Base-by-base conservation (phyloP, 306 rosid genomes). In the Citrullus amarus region DNA sequence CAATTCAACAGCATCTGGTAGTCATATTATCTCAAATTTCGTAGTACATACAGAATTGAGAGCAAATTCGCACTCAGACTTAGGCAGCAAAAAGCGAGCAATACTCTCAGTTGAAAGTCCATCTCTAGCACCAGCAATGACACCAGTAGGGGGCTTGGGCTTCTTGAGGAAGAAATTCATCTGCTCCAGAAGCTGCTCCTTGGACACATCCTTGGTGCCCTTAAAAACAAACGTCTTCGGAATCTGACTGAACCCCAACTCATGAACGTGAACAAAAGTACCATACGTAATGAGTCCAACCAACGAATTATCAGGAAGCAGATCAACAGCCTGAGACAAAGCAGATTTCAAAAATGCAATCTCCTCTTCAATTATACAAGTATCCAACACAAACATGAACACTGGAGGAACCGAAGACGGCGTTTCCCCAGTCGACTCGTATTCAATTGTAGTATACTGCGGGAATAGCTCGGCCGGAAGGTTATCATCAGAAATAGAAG, bases 381-480 rank as follows among this genome's bases (percentile, higher is more conserved):
- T 91, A 41, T 95, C 99, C 5, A 95, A 89, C 30, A 95, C 97
- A 75, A 95, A 92, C 83, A 95, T 74, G 77, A 88, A 95, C 1
- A 95, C 96, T 0, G 96, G 93, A 0, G 96, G 92, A 14, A 79
- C 54, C 18, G 84, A 25, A 3, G 81, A 5, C 1, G 88, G 28
- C 15, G 77, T 8, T 11, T 86, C 88, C 10, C 70, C 70, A 1
- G 87, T 39, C 4, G 93, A 54, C 56, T 89, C 88, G 67, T 95
- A 95, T 78, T 95, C 99, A 76, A 95, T 82, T 22, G 99, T 92
- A 2, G 99, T 95, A 85, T 89, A 92, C 36, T 95, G 91, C 0
- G 99, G 93, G 82, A 89, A 95, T 60, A 95, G 96, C 87, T 95
- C 99, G 5, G 97, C 99, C 16, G 99, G 99, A 56, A 95, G 97